Evolutionary conservation across 2,329 filamentous ascomycete species (phyloP), one percentile per base, ranked within the genome.

Genomic region (Cytospora chrysosperma): DNA sequence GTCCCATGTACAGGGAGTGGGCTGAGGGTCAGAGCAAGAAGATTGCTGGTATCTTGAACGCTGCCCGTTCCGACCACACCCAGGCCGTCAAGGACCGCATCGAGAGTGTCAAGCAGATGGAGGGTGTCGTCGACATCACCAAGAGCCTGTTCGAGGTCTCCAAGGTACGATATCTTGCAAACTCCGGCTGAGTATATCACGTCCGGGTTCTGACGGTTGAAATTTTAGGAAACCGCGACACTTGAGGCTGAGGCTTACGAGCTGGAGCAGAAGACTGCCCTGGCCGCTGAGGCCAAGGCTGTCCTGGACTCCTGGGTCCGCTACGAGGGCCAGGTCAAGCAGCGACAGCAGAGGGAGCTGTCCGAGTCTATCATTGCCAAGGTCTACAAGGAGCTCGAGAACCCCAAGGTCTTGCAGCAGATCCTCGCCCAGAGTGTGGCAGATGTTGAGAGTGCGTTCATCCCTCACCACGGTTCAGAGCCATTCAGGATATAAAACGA

Each of bases 291-390:
- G 86, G 94, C 94, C 75, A 99, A 97, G 89, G 75, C 85, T 67
- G 95, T 98, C 65, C 88, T 99, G 69, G 95, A 99, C 79, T 97
- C 93, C 64, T 99, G 95, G 96, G 93, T 98, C 69, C 91, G 95
- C 77, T 99, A 99, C 81, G 95, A 99, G 85, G 84, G 91, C 73
- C 95, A 98, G 85, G 93, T 99, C 76, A 99, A 98, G 91, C 90
- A 94, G 84, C 90, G 95, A 78, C 93, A 99, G 85, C 95, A 99
- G 87, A 89, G 86, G 81, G 95, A 99, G 86, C 88, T 99, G 70
- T 92, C 95, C 69, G 88, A 96, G 76, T 87, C 82, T 78, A 85
- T 99, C 79, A 98, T 99, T 75, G 88, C 90, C 84, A 99, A 97
- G 88, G 95, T 98, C 76, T 89, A 91, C 81, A 98, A 98, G 88